Base-by-base conservation (phyloP, 1,284 basidiomycete species). In the Abortiporus biennis region DNA sequence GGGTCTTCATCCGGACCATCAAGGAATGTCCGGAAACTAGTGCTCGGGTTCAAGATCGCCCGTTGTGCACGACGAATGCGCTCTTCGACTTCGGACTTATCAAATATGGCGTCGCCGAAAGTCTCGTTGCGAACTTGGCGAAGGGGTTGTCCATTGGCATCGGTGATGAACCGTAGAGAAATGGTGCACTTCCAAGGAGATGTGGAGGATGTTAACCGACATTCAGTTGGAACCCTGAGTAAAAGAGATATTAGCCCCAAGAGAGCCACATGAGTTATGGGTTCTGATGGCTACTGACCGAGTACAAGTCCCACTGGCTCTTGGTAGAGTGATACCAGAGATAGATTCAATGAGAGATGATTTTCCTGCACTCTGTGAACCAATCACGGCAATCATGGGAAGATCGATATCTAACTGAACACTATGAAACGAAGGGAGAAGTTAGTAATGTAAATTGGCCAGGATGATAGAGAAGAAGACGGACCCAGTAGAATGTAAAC, bases 281-380 rank as follows among this genome's bases (percentile, higher is more conserved):
- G 78, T 77, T 11, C 80, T 69, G 25, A 81, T 82, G 0, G 86
- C 11, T 12, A 17, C 43, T n/a, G 25, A 61, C 79, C 84, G 66
- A 0, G 85, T 89, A 48, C 85, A 89, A 0, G 78, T 79, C 0
- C 76, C 76, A 15, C 65, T 59, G 2, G 79, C 78, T 3, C 83
- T 72, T 13, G 84, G 84, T 0, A 88, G 60, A 0, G 70, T 81
- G 31, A 86, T 73, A 0, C 80, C 80, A 9, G 77, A 81, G 31
- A 86, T 82, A 0, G 78, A 70, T 47, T 85, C 83, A 11, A 85
- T 83, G 4, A 85, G 64, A 0, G 80, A 83, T 0, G 79, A 82
- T 49, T 85, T 86, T 0, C 83, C 84, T 0, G 57, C 41, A 38
- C 51, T 53, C 29, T 85, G 81, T 6, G 66, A 70, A 0, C 81